Percentiles rank a stretch among this genome's conserved stretches.
These are phyloP conservation scores for Bacterosira constricta DNA, from an alignment of 108 stramenopile species.

Conservation along the genomic window DNA sequence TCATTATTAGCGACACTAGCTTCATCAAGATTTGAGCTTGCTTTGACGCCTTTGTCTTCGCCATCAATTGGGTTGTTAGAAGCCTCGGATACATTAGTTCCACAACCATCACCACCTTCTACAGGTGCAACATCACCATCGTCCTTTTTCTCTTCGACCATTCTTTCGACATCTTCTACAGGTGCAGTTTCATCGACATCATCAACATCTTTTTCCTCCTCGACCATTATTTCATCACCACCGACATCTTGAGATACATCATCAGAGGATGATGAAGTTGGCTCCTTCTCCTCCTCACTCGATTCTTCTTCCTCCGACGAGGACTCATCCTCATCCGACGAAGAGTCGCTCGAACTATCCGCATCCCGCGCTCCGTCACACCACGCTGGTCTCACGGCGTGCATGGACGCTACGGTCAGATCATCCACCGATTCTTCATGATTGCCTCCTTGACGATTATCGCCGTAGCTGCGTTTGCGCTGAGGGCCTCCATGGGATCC, in stretches of 20 bases:
- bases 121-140: constrained; percentile 2
- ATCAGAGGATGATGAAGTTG: background rate
- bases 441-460: background rate
- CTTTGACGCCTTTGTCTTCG: constrained; percentile 17
- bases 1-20: background rate
- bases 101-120: constrained; percentile 4
- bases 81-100: no score
- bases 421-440: background rate
- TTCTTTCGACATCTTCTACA: background rate
- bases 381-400: background rate
- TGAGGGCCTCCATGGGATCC: no score
- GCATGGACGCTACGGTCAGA: constrained; percentile 3
- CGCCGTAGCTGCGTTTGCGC: background rate
- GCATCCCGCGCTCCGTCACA: background rate
- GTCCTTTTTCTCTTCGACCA: background rate
- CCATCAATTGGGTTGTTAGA: background rate
- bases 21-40: constrained; percentile 6
- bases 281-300: no score
- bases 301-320: no score
- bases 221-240: background rate
- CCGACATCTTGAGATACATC: background rate
- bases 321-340: background rate
- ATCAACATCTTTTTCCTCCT: constrained; percentile 11
- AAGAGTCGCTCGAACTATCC: background rate
- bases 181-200: background rate